A percentile compares a stretch with the other conserved stretches of the same genome.
These are phyloP conservation scores for Plectosphaerella cucumerina DNA, from an alignment of 2,329 filamentous ascomycete species.

Conservation along the genomic window DNA sequence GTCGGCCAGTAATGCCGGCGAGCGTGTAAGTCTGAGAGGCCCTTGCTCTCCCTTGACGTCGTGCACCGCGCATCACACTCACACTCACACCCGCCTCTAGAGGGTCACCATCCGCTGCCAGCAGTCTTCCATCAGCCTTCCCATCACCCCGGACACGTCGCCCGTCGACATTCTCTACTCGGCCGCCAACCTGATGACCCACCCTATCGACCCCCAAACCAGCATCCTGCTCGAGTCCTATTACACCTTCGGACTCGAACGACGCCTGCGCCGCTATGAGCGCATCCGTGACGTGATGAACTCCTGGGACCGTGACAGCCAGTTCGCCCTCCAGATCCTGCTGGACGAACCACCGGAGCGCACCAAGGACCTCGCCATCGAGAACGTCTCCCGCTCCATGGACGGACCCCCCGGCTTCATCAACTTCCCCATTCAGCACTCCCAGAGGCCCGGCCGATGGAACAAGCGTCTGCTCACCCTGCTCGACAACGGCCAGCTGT, in stretches of 20 bases:
- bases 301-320: conserved; percentile 80
- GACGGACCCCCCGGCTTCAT: conserved; percentile 58
- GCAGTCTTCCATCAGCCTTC: conserved; percentile 64
- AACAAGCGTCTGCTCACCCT: conserved; percentile 78
- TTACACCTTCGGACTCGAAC: conserved; percentile 69
- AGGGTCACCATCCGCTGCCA: conserved; percentile 70
- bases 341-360: conserved; percentile 52
- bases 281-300: conserved; percentile 83
- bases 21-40: conserved; percentile 56
- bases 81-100: conserved; percentile 35
- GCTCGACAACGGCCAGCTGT: conserved; percentile 67
- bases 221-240: conserved; percentile 79
- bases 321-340: conserved; percentile 69
- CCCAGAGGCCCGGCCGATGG: conserved; percentile 81
- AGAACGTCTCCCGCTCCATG: conserved; percentile 53
- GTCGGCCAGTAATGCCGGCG: conserved; percentile 75
- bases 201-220: conserved; percentile 58
- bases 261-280: conserved; percentile 81
- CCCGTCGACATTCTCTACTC: conserved; percentile 67
- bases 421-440: conserved; percentile 72
- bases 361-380: conserved; percentile 59
- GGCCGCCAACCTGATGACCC: conserved; percentile 58
- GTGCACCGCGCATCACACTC: conserved; percentile 13
- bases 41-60: background rate
- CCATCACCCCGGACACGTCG: conserved; percentile 71